Evolutionary conservation across 805 yeast genomes (phyloP), one percentile per base, ranked within the genome.

Genomic region (Candida ovalis): DNA sequence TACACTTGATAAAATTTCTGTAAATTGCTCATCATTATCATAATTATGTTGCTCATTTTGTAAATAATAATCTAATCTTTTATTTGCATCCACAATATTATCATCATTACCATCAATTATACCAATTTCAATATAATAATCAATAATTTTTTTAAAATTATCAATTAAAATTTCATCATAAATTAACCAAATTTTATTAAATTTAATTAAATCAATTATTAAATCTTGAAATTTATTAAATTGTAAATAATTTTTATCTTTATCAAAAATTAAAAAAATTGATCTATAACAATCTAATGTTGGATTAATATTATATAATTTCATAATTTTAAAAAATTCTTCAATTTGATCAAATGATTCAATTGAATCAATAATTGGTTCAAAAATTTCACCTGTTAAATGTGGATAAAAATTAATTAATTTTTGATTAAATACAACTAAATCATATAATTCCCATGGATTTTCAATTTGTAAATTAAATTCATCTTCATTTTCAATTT

Each of bases 381-480:
- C 57, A 40, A 51, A 48, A 35, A 55, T 37, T 7, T 48, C 48
- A 3, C 46, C 48, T n/a, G 48, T 45, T 19, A 60, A 37, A 40
- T 54, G 53, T 0, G 64, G 62, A 30, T 56, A 56, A 40, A 53
- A 53, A 51, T 50, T 51, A 27, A 59, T 47, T 33, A 58, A 50
- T 13, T 51, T 42, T 48, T 55, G 58, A 10, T 54, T 43, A 10
- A 27, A 47, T 12, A 48, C 48, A 13, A 59, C 51, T 9, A 61
- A 48, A 40, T 61, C 66, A 45, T 47, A 60, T 38, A 61, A 12
- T n/a, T 56, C 58, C 40, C 52, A 42, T n/a, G 61, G 60, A 33
- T 53, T 43, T 28, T 56, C 55, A 49, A 52, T 56, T 9, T 59
- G 57, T 10, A 57, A 44, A 24, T 40, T 33, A 7, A 42, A 40